phyloP scores from a whole-genome alignment of 352 stramenopile species.

The Phytophthora quininea region DNA sequence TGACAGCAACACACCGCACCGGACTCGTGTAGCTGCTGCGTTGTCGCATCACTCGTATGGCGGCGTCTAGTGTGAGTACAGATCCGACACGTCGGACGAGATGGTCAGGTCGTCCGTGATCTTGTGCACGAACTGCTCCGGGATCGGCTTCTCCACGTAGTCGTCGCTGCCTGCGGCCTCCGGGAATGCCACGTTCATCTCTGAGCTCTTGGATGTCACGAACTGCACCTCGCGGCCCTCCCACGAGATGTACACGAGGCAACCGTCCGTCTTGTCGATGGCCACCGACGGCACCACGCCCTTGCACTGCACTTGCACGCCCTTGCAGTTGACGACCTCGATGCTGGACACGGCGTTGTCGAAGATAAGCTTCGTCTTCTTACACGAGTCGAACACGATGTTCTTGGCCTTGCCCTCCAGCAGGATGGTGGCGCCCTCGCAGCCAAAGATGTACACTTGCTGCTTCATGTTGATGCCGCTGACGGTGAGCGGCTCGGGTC shows the following conservation, averaged over 20 bases:
- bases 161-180: constrained; percentile 82
- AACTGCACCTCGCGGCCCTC: constrained; percentile 90
- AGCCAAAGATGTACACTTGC: constrained; percentile 97
- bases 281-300: constrained; percentile 94
- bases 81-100: constrained; percentile 93
- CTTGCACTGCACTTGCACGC: constrained; percentile 95
- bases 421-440: constrained; percentile 93
- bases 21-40: not conserved
- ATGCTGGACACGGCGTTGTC: constrained; percentile 96
- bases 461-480: constrained; percentile 94
- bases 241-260: constrained; percentile 95
- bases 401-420: constrained; percentile 98
- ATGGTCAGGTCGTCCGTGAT: constrained; percentile 87
- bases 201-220: constrained; percentile 96
- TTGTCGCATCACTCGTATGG: constrained; percentile 4
- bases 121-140: constrained; percentile 97
- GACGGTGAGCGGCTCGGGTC: constrained; percentile 80
- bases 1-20: constrained; percentile 6
- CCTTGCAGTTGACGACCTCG: constrained; percentile 98
- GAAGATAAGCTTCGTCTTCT: constrained; percentile 96
- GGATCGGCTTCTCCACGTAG: constrained; percentile 96
- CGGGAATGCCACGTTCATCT: constrained; percentile 97
- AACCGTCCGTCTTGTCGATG: constrained; percentile 99
- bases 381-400: constrained; percentile 96
- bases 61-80: constrained; percentile 88